Evolutionary conservation across 345 rosid genomes (phyloP).

Genomic region (Camelina hispida): DNA sequence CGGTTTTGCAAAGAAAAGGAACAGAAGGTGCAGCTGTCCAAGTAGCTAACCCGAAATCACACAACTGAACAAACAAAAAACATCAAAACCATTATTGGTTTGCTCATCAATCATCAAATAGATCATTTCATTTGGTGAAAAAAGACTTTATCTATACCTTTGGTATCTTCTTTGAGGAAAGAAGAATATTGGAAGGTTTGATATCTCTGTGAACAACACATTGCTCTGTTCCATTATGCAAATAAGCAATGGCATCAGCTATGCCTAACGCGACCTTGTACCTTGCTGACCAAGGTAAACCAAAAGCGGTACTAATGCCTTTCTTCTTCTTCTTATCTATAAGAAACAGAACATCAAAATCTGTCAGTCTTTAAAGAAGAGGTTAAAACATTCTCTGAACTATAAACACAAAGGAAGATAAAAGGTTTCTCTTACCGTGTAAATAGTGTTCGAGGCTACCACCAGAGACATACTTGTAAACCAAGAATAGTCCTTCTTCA

Average conservation of each 20-base stretch:
- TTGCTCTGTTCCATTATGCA: conserved; percentile 90
- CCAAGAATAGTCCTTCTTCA: conserved; percentile 91
- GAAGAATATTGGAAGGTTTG: conserved; percentile 95
- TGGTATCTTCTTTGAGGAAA: conserved; percentile 86
- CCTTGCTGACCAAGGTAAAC: conserved; percentile 81
- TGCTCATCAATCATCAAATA: background rate
- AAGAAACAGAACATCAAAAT: conserved; percentile 1
- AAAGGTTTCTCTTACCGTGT: conserved; percentile 57
- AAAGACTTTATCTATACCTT: conserved; percentile 53
- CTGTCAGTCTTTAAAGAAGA: background rate
- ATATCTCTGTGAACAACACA: conserved; percentile 98
- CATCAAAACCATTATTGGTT: background rate
- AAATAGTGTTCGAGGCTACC: conserved; percentile 91
- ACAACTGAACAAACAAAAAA: conserved; percentile 55
- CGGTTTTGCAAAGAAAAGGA: conserved; percentile 98
- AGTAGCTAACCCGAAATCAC: conserved; percentile 97
- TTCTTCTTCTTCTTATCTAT: conserved; percentile 83
- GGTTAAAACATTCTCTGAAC: background rate
- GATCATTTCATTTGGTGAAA: background rate
- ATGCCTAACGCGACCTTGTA: conserved; percentile 86
- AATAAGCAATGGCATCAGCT: conserved; percentile 83
- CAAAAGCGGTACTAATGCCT: conserved; percentile 49
- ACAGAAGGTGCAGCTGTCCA: conserved; percentile 98
- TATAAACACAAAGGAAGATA: conserved; percentile 3
- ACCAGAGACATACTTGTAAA: conserved; percentile 92